phyloP scores from a whole-genome alignment of 1,284 basidiomycete genomes.

The Moesziomyces globuligerus region DNA sequence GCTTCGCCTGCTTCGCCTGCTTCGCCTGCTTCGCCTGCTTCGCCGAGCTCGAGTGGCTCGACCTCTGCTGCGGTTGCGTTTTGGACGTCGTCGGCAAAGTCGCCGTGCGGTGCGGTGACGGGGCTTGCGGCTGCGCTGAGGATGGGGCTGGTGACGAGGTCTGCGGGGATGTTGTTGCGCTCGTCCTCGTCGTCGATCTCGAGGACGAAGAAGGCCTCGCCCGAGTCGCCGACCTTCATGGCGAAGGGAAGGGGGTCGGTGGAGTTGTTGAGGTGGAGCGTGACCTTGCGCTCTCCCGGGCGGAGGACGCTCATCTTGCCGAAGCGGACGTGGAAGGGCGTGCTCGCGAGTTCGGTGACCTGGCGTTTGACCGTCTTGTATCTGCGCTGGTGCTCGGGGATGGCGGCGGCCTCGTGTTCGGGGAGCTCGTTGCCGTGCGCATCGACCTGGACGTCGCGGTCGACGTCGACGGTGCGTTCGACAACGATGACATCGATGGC shows the following conservation, averaged over 20 bases:
- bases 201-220: slow-evolving; percentile 98
- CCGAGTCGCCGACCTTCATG: slow-evolving; percentile 99
- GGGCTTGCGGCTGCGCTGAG: slow-evolving; percentile 64
- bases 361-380: slow-evolving; percentile 34
- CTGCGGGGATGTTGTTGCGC: slow-evolving; percentile 79
- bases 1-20: slow-evolving; percentile 22
- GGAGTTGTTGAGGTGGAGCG: slow-evolving; percentile 61
- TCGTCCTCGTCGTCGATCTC: slow-evolving; percentile 80
- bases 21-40: slow-evolving; percentile 10
- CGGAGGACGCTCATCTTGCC: slow-evolving; percentile 96
- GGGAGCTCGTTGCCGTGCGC: slow-evolving; percentile 22
- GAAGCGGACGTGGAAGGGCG: slow-evolving; percentile 97
- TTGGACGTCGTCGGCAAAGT: slow-evolving; percentile 1
- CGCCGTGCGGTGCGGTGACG: slow-evolving; percentile 13
- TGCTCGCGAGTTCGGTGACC: slow-evolving; percentile 79
- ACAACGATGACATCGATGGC: slow-evolving; percentile 68
- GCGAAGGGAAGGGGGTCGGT: slow-evolving; percentile 80
- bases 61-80: slow-evolving; percentile 29
- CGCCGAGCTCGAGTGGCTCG: slow-evolving; percentile 57
- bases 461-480: slow-evolving; percentile 69
- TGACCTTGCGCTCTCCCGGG: slow-evolving; percentile 89
- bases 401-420: slow-evolving; percentile 7
- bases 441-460: slow-evolving; percentile 71
- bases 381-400: slow-evolving; percentile 31
- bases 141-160: slow-evolving; percentile 88